Conservation (phyloP, 169 alveolate species). For the Amoebophrya sp. region DNA sequence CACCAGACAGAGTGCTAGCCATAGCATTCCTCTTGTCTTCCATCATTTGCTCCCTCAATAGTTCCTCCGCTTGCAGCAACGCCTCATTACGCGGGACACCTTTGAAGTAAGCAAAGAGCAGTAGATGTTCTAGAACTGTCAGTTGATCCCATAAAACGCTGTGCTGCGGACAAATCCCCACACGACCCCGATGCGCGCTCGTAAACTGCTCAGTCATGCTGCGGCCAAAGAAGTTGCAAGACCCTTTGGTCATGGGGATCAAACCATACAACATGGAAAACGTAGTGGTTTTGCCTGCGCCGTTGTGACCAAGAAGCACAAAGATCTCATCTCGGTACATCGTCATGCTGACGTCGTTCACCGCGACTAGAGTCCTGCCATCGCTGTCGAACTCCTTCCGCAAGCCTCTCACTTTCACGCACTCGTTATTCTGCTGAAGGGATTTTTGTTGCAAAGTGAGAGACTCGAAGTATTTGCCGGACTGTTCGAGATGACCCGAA, state of each 20-base stretch:
- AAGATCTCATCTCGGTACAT: slow-evolving; percentile 62
- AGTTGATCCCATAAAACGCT: slow-evolving; percentile 63
- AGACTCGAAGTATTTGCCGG: neutral
- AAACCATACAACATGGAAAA: slow-evolving; percentile 70
- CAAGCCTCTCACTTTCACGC: neutral
- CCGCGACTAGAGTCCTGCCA: neutral
- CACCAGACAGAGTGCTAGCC: slow-evolving; percentile 57
- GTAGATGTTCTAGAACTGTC: slow-evolving; percentile 62
- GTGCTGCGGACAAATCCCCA: slow-evolving; percentile 70
- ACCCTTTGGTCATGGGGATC: slow-evolving; percentile 49
- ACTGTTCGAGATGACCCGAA: neutral
- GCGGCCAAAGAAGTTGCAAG: slow-evolving; percentile 60
- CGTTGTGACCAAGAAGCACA: slow-evolving; percentile 75
- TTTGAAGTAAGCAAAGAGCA: neutral
- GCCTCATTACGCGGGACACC: neutral
- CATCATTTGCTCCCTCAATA: neutral
- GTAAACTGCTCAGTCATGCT: slow-evolving; percentile 56
- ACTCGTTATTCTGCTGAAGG: neutral
- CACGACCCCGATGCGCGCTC: slow-evolving; percentile 42
- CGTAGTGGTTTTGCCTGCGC: slow-evolving; percentile 83
- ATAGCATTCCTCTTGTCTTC: neutral
- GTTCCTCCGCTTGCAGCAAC: neutral
- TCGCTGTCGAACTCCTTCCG: neutral
- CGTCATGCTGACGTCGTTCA: neutral
- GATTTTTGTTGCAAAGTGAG: neutral